These are phyloP conservation scores for Cladosporium colombiae DNA, from an alignment of 2,329 filamentous ascomycete species.

Conservation along the genomic window DNA sequence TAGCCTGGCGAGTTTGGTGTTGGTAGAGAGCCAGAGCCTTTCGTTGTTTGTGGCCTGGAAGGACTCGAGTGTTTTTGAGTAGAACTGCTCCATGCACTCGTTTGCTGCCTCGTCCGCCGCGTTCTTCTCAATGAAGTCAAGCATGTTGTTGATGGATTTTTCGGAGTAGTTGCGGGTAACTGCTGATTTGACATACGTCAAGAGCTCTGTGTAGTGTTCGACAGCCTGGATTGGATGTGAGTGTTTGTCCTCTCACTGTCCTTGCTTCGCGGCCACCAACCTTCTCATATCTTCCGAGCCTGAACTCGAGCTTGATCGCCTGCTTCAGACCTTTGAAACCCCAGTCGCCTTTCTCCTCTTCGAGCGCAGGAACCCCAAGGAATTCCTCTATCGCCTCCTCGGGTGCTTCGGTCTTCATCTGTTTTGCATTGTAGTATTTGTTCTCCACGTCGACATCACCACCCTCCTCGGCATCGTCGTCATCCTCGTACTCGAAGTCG, in stretches of 20 bases:
- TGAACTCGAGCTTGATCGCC: slow-evolving; percentile 95
- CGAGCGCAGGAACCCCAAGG: slow-evolving; percentile 78
- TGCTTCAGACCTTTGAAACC: slow-evolving; percentile 98
- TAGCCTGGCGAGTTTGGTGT: slow-evolving; percentile 91
- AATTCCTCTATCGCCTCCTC: slow-evolving; percentile 91
- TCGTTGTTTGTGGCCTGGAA: slow-evolving; percentile 99
- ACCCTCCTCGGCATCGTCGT: slow-evolving; percentile 82
- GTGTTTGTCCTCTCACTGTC: neutral
- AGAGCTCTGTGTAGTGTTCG: slow-evolving; percentile 88
- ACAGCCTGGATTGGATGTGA: slow-evolving; percentile 63
- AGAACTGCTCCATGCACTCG: slow-evolving; percentile 90
- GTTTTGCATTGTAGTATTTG: slow-evolving; percentile 99
- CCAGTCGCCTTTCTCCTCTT: slow-evolving; percentile 95
- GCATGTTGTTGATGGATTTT: slow-evolving; percentile 99
- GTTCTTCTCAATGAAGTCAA: slow-evolving; percentile 95
- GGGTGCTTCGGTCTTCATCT: slow-evolving; percentile 84
- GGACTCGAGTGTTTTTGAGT: slow-evolving; percentile 86
- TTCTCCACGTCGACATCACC: slow-evolving; percentile 96
- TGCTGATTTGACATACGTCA: slow-evolving; percentile 95
- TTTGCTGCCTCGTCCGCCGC: slow-evolving; percentile 70
- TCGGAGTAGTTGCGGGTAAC: slow-evolving; percentile 98
- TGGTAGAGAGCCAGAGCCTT: slow-evolving; percentile 94
- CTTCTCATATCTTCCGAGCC: slow-evolving; percentile 82
- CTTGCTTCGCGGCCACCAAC: slow-evolving; percentile 45
- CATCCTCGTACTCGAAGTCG: slow-evolving; percentile 97